Conservation (phyloP, 305 asterid species). For the Ilex paraguariensis region DNA sequence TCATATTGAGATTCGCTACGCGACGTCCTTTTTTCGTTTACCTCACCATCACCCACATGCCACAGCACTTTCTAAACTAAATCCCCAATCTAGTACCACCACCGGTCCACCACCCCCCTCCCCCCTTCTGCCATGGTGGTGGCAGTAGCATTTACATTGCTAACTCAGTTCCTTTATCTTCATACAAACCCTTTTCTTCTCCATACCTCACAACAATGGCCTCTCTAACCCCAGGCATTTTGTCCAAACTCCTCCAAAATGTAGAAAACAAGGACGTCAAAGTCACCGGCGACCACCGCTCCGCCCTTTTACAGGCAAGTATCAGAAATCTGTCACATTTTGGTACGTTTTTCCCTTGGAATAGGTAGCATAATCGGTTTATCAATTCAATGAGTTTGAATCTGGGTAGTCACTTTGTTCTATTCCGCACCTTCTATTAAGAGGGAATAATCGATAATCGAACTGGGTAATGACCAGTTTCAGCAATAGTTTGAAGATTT, state of each 20-base stretch:
- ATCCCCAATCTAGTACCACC: too few relatives aligned
- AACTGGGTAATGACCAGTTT: too few relatives aligned
- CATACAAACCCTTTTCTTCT: too few relatives aligned
- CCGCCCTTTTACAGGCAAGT: conserved; percentile 78
- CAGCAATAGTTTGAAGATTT: too few relatives aligned
- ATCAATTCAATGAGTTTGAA: too few relatives aligned
- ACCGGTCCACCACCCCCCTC: not conserved
- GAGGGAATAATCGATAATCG: not conserved
- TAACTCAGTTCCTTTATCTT: too few relatives aligned
- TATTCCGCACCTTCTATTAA: too few relatives aligned
- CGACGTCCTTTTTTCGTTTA: not conserved
- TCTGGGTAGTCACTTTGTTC: too few relatives aligned
- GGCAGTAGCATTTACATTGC: not conserved
- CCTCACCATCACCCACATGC: not conserved
- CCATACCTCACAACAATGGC: conserved; percentile 35
- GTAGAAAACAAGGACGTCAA: conserved; percentile 56
- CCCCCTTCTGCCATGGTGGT: not conserved
- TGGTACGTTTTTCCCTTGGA: too few relatives aligned
- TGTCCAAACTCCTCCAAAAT: conserved; percentile 66
- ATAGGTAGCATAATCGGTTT: too few relatives aligned
- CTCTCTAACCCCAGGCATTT: conserved; percentile 71
- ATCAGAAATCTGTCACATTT: not conserved
- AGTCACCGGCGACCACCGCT: conserved; percentile 84
- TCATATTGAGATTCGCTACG: not conserved
- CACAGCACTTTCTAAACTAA: too few relatives aligned